These are phyloP conservation scores for Monosporascus sp. DNA, from an alignment of 2,329 filamentous ascomycete genomes.

Conservation along the genomic window DNA sequence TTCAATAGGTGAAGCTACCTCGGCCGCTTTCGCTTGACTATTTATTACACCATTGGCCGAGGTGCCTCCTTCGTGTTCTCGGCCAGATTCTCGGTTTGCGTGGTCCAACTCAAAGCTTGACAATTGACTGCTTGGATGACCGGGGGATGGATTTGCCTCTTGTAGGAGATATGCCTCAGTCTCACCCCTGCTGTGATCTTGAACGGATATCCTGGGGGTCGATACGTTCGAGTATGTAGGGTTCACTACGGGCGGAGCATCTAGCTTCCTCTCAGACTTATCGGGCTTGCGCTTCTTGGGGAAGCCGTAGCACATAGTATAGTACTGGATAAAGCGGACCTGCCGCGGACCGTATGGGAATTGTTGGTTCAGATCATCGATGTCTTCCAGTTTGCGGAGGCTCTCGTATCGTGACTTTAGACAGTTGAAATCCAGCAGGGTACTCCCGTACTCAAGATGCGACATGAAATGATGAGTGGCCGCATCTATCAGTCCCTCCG, in stretches of 20 bases:
- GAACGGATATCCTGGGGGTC: conserved; percentile 40
- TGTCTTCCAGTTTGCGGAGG: conserved; percentile 67
- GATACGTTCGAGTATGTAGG: conserved; percentile 8
- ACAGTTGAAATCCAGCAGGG: conserved; percentile 69
- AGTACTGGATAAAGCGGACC: conserved; percentile 84
- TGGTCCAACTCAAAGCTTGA: conserved; percentile 5
- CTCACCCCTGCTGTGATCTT: conserved; percentile 36
- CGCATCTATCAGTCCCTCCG: conserved; percentile 63
- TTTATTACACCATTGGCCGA: conserved; percentile 1
- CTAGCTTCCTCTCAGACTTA: conserved; percentile 6
- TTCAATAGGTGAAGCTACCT: background rate
- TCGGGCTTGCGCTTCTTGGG: conserved; percentile 44
- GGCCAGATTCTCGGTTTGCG: background rate
- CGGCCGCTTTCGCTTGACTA: background rate
- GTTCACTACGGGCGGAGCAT: conserved; percentile 10
- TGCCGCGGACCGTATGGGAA: conserved; percentile 39
- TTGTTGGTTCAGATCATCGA: conserved; percentile 46
- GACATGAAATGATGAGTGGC: conserved; percentile 70
- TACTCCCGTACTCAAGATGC: conserved; percentile 77
- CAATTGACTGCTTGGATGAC: conserved; percentile 8
- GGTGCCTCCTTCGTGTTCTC: background rate
- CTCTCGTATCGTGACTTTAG: conserved; percentile 65
- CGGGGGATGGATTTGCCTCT: conserved; percentile 3
- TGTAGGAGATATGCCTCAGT: conserved; percentile 10
- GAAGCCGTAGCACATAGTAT: conserved; percentile 75